Percentiles rank a stretch among this genome's conserved stretches.
These are phyloP conservation scores for Salix arbutifolia DNA, from an alignment of 345 rosid species.

Conservation along the genomic window DNA sequence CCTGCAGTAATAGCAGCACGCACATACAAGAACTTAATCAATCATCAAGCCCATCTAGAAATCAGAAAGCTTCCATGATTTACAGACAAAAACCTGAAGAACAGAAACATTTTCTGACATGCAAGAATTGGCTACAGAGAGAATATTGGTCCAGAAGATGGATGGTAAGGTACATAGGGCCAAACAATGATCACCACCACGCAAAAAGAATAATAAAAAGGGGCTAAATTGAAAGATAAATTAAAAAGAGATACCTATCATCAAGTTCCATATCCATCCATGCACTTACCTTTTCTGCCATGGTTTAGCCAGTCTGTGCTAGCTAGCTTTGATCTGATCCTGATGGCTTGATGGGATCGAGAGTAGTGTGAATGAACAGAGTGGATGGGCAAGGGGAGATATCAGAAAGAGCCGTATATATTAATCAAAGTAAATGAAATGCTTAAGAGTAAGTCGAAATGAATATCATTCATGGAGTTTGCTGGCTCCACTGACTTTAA, in stretches of 20 bases:
- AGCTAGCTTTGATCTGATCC: not conserved
- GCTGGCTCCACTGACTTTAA: too few relatives aligned
- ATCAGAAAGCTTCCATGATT: not conserved
- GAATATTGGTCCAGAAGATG: not conserved
- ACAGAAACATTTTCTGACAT: not conserved
- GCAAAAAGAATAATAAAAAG: not conserved
- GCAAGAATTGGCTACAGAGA: not conserved
- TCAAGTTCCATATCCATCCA: not conserved
- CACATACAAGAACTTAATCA: not conserved
- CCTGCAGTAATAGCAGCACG: conserved; percentile 27
- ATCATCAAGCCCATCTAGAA: not conserved
- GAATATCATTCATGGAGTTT: too few relatives aligned
- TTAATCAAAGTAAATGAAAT: too few relatives aligned
- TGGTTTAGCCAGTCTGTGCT: not conserved
- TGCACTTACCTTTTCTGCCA: not conserved
- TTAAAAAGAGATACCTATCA: not conserved
- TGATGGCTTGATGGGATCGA: not conserved
- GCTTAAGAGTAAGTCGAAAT: too few relatives aligned
- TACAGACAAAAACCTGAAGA: not conserved
- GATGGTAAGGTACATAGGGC: not conserved
- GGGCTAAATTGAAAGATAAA: not conserved
- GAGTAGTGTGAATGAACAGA: not conserved
- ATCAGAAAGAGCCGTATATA: not conserved
- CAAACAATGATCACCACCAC: not conserved
- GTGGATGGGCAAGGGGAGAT: not conserved